Conservation (phyloP, 441 rosid species). For the Rhodomyrtus psidioides region DNA sequence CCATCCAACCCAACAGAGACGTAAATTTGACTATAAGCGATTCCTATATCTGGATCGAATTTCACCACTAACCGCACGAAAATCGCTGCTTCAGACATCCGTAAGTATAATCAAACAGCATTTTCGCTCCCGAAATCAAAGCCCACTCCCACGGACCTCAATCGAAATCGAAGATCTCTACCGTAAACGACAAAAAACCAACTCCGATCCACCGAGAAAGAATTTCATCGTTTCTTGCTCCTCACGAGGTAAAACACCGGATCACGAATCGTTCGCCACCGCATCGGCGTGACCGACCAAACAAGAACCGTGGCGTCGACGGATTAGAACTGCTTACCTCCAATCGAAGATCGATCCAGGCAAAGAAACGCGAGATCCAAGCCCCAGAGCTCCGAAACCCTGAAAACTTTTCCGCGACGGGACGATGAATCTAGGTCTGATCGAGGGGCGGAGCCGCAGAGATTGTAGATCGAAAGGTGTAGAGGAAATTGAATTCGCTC, state of each 20-base stretch:
- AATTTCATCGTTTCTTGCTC: background rate
- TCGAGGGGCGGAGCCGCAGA: background rate
- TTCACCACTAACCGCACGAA: background rate
- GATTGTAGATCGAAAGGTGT: background rate
- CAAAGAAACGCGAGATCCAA: background rate
- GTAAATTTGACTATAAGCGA: background rate
- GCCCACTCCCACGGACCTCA: background rate
- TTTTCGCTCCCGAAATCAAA: background rate
- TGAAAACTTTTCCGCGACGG: background rate
- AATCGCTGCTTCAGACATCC: background rate
- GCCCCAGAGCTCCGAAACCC: background rate
- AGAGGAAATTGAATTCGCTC: background rate
- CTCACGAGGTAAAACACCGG: background rate
- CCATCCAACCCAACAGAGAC: background rate
- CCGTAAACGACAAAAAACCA: rapidly evolving
- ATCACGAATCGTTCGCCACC: background rate
- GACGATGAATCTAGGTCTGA: background rate
- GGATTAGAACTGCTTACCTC: background rate
- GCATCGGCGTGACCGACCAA: background rate
- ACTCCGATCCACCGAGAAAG: background rate
- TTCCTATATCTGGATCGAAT: background rate
- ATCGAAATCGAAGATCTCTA: background rate
- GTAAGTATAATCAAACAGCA: background rate
- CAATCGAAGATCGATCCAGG: background rate
- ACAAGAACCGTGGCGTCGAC: background rate